A percentile compares a stretch with the other conserved stretches of the same genome.
These are phyloP conservation scores for Sugiyamaella lignohabitans DNA, from an alignment of 805 yeast genomes.

Conservation along the genomic window DNA sequence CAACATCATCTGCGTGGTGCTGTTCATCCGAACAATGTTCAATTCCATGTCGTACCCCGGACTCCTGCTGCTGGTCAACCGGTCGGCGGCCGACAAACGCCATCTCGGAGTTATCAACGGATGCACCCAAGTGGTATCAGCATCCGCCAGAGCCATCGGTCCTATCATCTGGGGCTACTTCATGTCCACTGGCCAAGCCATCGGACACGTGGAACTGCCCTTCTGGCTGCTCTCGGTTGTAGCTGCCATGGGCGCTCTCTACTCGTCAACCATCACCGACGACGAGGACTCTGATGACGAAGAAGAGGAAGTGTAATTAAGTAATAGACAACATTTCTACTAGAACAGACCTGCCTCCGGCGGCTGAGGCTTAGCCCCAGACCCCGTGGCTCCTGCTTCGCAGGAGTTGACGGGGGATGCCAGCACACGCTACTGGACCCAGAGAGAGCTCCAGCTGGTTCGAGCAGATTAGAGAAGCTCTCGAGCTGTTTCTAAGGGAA, in stretches of 20 bases:
- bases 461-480: no score
- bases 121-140: slow-evolving; percentile 45
- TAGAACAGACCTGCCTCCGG: no score
- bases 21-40: slow-evolving; percentile 36
- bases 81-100: slow-evolving; percentile 47
- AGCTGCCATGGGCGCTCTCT: slow-evolving; percentile 15
- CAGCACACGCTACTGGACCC: no score
- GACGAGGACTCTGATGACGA: slow-evolving; percentile 22
- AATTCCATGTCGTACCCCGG: slow-evolving; percentile 48
- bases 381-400: no score
- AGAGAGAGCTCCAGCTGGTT: no score
- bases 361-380: no score
- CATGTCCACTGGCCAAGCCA: slow-evolving; percentile 34
- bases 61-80: slow-evolving; percentile 46
- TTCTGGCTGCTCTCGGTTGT: slow-evolving; percentile 22
- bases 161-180: slow-evolving; percentile 51
- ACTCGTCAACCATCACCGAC: slow-evolving; percentile 25
- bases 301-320: slow-evolving; percentile 6
- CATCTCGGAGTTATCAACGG: slow-evolving; percentile 54
- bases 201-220: slow-evolving; percentile 20
- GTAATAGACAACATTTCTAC: no score
- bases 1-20: slow-evolving; percentile 19
- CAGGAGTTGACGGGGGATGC: neutral
- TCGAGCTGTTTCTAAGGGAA: no score
- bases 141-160: slow-evolving; percentile 51